Evolutionary conservation across 2,329 filamentous ascomycete species (phyloP).

Genomic region (Ceratocystis variospora): DNA sequence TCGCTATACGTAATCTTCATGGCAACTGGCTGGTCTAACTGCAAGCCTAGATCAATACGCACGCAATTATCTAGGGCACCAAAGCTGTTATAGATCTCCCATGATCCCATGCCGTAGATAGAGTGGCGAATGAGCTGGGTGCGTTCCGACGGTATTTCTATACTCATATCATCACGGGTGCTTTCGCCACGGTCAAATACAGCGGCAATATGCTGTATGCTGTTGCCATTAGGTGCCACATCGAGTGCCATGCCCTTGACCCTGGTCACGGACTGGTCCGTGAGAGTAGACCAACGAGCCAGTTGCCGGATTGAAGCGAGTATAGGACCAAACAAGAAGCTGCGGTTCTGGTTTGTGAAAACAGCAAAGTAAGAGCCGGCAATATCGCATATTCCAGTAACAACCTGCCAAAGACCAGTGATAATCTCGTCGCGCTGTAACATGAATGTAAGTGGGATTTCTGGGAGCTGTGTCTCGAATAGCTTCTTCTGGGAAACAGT

Average conservation of each 20-base stretch:
- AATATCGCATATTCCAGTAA: not conserved
- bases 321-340: conserved; percentile 6
- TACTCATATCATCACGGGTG: not conserved
- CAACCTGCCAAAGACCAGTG: not conserved
- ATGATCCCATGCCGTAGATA: not conserved
- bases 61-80: not conserved
- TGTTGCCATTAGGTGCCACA: not conserved
- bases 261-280: not conserved
- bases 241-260: conserved; percentile 1
- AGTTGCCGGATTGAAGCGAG: not conserved
- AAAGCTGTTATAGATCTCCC: conserved; percentile 5
- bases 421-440: not conserved
- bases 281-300: not conserved
- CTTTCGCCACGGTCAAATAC: not conserved
- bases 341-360: conserved; percentile 1
- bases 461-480: not conserved
- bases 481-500: not conserved
- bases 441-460: conserved; percentile 5
- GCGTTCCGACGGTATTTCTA: not conserved
- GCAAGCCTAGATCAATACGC: not conserved
- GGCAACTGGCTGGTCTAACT: not conserved
- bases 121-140: not conserved
- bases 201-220: conserved; percentile 1
- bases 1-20: conserved; percentile 4
- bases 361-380: conserved; percentile 1